Conservation (phyloP, 805 yeast genomes). For the Nakazawaea sp. region DNA sequence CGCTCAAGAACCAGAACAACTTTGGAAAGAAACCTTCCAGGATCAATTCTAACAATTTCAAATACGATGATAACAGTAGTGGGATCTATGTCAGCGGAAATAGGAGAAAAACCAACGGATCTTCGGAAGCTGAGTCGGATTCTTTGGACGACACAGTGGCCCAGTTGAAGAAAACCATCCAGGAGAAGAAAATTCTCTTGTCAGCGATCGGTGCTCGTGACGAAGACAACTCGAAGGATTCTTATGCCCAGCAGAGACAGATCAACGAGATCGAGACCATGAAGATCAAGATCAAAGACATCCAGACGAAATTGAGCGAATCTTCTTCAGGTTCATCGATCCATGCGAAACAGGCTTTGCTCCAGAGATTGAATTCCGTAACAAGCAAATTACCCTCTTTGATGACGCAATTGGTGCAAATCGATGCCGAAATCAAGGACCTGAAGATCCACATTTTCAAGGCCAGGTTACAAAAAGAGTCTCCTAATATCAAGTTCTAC, state of each 20-base stretch:
- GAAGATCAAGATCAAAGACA: slow-evolving; percentile 49
- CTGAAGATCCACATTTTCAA: slow-evolving; percentile 62
- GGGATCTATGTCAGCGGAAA: slow-evolving; percentile 62
- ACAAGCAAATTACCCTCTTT: slow-evolving; percentile 70
- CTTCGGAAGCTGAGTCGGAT: slow-evolving; percentile 16
- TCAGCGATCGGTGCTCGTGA: slow-evolving; percentile 70
- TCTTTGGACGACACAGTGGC: slow-evolving; percentile 34
- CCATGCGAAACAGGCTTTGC: slow-evolving; percentile 42
- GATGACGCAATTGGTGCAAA: slow-evolving; percentile 51
- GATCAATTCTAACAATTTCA: slow-evolving; percentile 41
- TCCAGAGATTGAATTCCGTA: slow-evolving; percentile 50
- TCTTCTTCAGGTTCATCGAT: slow-evolving; percentile 25
- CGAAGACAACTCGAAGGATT: slow-evolving; percentile 28
- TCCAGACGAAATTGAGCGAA: slow-evolving; percentile 31
- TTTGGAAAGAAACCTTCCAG: slow-evolving; percentile 18
- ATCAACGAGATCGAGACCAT: slow-evolving; percentile 54
- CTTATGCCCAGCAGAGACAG: slow-evolving; percentile 28
- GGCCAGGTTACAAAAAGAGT: slow-evolving; percentile 43
- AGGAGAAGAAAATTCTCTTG: slow-evolving; percentile 64
- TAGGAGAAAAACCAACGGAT: slow-evolving; percentile 31
- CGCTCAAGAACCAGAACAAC: slow-evolving; percentile 35
- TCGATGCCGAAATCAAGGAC: slow-evolving; percentile 62
- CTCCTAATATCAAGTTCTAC: slow-evolving; percentile 77
- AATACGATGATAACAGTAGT: slow-evolving; percentile 66
- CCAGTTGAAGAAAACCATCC: slow-evolving; percentile 55